Conservation (phyloP, 306 rosid genomes). For the Carpinus viminea region DNA sequence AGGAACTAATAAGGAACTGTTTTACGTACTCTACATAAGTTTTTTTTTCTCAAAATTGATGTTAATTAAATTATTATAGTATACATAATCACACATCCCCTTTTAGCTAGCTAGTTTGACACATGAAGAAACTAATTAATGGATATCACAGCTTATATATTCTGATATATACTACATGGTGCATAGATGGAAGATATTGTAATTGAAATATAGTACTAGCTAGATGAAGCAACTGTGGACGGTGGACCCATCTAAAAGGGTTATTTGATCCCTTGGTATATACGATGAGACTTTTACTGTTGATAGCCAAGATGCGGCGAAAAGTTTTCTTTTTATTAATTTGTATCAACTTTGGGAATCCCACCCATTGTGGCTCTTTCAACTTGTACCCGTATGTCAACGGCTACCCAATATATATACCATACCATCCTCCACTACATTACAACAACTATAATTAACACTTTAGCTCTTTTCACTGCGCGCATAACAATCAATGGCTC, state of each 20-base stretch:
- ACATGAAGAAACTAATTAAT: too few species aligned
- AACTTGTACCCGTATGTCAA: conserved; percentile 39
- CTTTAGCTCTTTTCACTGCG: too few species aligned
- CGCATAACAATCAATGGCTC: conserved; percentile 30
- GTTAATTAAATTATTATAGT: too few species aligned
- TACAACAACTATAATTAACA: conserved; percentile 9
- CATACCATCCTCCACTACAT: neutral
- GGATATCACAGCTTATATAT: too few species aligned
- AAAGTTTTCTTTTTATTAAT: conserved; percentile 17
- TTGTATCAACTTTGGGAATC: conserved; percentile 22
- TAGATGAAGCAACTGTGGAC: neutral
- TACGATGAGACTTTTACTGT: conserved; percentile 44
- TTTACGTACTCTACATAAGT: too few species aligned
- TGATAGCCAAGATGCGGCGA: conserved; percentile 53
- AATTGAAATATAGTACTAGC: too few species aligned
- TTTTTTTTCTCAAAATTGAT: too few species aligned
- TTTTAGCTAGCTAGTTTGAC: too few species aligned
- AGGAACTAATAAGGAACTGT: too few species aligned
- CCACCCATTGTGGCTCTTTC: conserved; percentile 31
- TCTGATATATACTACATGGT: too few species aligned
- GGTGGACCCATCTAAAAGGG: neutral
- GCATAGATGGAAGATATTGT: too few species aligned
- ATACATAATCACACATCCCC: too few species aligned
- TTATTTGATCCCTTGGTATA: conserved; percentile 65
- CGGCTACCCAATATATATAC: conserved; percentile 33